Evolutionary conservation across 2,329 filamentous ascomycete species (phyloP).

Genomic region (Magnaporthiopsis rhizophila): DNA sequence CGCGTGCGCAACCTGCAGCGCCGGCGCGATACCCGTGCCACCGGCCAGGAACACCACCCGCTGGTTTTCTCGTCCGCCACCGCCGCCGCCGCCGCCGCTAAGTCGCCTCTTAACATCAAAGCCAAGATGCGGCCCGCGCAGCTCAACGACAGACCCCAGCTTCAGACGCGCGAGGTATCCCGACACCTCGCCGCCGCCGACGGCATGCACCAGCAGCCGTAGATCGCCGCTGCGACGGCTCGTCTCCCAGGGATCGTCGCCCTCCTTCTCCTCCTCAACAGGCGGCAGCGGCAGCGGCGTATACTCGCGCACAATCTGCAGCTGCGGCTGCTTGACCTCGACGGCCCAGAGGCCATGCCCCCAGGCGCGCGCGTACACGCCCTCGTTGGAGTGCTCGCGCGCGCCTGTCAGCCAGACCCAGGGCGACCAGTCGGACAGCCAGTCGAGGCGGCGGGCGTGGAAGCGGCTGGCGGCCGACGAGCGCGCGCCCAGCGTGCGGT

Average conservation of each 20-base stretch:
- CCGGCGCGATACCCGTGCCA: constrained; percentile 86
- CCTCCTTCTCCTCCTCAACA: constrained; percentile 14
- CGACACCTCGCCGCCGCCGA: constrained; percentile 78
- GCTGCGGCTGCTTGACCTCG: constrained; percentile 86
- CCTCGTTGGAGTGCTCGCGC: constrained; percentile 19
- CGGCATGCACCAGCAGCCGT: constrained; percentile 69
- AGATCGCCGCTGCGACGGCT: constrained; percentile 34
- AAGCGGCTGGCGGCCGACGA: constrained; percentile 20
- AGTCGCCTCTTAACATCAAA: constrained; percentile 39
- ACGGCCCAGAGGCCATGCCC: constrained; percentile 72
- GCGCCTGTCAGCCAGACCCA: constrained; percentile 9
- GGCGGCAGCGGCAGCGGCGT: constrained; percentile 54
- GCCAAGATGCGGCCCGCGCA: constrained; percentile 72
- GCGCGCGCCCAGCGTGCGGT: constrained; percentile 10
- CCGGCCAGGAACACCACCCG: constrained; percentile 79
- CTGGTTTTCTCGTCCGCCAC: not conserved
- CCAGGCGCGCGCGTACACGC: constrained; percentile 36
- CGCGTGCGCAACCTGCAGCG: constrained; percentile 67
- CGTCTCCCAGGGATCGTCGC: constrained; percentile 20
- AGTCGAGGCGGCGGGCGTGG: not conserved
- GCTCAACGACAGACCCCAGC: constrained; percentile 56
- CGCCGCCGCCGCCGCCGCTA: constrained; percentile 13
- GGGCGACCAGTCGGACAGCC: constrained; percentile 7
- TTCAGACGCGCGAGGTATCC: constrained; percentile 63
- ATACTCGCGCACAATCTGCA: constrained; percentile 88